Conservation (phyloP, 805 yeast species). For the Lipomyces yamanashiensis region DNA sequence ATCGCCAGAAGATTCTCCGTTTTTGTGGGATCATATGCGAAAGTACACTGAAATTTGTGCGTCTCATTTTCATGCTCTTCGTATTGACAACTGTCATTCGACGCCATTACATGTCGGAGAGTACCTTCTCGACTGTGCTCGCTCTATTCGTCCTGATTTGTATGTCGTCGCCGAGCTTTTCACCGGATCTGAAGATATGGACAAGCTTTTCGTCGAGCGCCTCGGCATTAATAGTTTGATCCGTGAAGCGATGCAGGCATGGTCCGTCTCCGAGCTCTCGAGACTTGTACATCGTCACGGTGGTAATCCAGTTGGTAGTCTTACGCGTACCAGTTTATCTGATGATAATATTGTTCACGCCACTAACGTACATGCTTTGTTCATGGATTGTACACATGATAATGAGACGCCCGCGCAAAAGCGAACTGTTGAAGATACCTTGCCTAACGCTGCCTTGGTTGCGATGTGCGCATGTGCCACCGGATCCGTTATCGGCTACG, state of each 20-base stretch:
- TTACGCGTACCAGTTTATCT: slow-evolving; percentile 52
- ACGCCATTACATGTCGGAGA: slow-evolving; percentile 97
- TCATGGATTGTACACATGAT: slow-evolving; percentile 98
- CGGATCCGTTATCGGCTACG: slow-evolving; percentile 93
- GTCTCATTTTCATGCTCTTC: slow-evolving; percentile 75
- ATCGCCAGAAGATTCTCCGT: slow-evolving; percentile 80
- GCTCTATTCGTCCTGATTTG: slow-evolving; percentile 79
- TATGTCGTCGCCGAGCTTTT: slow-evolving; percentile 95
- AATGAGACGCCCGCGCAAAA: slow-evolving; percentile 87
- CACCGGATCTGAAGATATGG: slow-evolving; percentile 90
- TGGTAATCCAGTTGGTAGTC: slow-evolving; percentile 93
- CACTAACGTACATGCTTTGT: slow-evolving; percentile 86
- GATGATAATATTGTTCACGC: slow-evolving; percentile 56
- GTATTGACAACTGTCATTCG: slow-evolving; percentile 95
- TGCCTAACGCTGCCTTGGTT: slow-evolving; percentile 93
- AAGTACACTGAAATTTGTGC: slow-evolving; percentile 77
- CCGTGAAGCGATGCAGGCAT: slow-evolving; percentile 97
- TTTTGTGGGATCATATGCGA: slow-evolving; percentile 86
- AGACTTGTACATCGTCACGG: slow-evolving; percentile 89
- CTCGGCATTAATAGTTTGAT: slow-evolving; percentile 87
- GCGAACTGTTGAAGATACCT: slow-evolving; percentile 90
- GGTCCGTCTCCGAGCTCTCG: slow-evolving; percentile 84
- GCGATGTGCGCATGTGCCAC: slow-evolving; percentile 91
- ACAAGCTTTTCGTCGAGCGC: slow-evolving; percentile 85
- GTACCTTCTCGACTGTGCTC: slow-evolving; percentile 82